phyloP scores from a whole-genome alignment of 441 rosid species.

The Syzygium syzygioides region DNA sequence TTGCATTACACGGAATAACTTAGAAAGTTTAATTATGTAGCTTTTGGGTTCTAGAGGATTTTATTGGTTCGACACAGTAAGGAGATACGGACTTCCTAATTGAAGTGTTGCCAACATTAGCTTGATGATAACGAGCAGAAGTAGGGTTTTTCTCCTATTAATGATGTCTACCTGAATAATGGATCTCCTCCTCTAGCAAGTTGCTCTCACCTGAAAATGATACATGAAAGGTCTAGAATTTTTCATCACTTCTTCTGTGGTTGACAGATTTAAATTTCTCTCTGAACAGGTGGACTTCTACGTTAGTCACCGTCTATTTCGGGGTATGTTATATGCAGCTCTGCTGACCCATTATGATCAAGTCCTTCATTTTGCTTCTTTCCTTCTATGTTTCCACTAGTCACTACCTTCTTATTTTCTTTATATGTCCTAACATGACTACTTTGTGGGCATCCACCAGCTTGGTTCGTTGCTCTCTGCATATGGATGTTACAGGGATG shows the following conservation, averaged over 20 bases:
- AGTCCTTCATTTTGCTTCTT: not conserved
- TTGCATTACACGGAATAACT: not conserved
- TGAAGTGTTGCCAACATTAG: not conserved
- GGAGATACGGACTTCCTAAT: not conserved
- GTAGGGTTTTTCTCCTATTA: not conserved
- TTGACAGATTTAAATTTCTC: not conserved
- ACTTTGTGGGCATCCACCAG: not conserved
- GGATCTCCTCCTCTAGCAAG: not conserved
- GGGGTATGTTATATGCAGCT: conserved; percentile 1
- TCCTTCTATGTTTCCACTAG: not conserved
- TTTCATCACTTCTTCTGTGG: not conserved
- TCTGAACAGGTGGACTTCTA: conserved; percentile 80
- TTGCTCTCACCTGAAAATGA: not conserved
- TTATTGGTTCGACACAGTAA: not conserved
- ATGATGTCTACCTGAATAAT: not conserved
- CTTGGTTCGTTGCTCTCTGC: conserved; percentile 2
- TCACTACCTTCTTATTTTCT: not conserved
- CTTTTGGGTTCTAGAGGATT: not conserved
- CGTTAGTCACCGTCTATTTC: conserved; percentile 64
- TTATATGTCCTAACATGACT: not conserved
- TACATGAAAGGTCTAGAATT: not conserved
- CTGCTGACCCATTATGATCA: not conserved
- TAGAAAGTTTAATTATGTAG: not conserved
- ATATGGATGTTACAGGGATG: conserved; percentile 4
- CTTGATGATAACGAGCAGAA: not conserved